A percentile compares a stretch with the other conserved stretches of the same genome.
Evolutionary conservation across 495 filamentous ascomycete genomes (phyloP).

Genomic region (Bacidia rubella): DNA sequence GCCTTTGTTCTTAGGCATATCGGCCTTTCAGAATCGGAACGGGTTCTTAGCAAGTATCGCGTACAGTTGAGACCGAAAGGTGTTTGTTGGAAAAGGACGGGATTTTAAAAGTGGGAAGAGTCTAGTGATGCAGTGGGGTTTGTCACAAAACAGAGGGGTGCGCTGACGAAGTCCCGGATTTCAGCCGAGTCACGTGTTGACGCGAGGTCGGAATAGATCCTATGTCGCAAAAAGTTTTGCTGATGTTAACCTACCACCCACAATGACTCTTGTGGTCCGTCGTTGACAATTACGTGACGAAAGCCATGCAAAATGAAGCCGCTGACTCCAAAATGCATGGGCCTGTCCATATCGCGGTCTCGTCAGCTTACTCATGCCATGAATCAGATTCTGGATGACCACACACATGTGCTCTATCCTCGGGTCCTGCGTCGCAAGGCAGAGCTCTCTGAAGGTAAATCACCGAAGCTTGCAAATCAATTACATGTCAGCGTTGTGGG

Average conservation of each 20-base stretch:
- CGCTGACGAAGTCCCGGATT: no score
- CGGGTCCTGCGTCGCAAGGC: conserved; percentile 1
- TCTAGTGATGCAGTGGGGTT: no score
- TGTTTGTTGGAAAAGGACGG: no score
- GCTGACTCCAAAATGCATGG: conserved; percentile 1
- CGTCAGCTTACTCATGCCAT: conserved; percentile 1
- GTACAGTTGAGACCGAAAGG: not conserved
- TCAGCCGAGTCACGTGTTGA: no score
- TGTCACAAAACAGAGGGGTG: no score
- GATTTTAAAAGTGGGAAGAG: no score
- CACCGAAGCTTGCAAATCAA: conserved; percentile 11
- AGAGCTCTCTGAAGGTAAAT: not conserved
- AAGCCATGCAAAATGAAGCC: no score
- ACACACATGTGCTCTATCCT: conserved; percentile 17
- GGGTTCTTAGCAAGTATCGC: not conserved
- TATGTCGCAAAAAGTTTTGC: no score
- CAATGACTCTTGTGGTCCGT: no score
- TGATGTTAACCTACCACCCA: no score
- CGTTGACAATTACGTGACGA: no score
- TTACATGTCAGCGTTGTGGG: conserved; percentile 23
- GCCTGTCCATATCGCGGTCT: not conserved
- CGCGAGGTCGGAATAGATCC: no score
- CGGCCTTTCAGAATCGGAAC: not conserved
- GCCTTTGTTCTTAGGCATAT: conserved; percentile 97
- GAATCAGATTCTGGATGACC: conserved; percentile 6